Conservation (phyloP, 2,329 filamentous ascomycete species). For the Fusarium keratoplasticum region DNA sequence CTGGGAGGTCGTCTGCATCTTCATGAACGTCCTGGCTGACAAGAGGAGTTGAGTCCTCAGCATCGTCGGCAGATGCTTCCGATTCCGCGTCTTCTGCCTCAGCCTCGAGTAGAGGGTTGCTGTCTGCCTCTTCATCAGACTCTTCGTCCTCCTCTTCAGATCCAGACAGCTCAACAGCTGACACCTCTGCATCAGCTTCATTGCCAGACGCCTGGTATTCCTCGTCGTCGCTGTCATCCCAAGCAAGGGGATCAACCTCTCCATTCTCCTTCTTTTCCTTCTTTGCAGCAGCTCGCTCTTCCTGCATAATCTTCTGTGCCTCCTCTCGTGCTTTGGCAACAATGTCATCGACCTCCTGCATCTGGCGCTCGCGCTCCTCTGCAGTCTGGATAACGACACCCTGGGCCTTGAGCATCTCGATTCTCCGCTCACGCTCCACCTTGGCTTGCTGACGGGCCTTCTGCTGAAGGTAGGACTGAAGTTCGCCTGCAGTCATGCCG, state of each 20-base stretch:
- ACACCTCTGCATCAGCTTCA: constrained; percentile 53
- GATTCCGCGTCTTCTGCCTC: constrained; percentile 58
- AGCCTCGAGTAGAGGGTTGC: constrained; percentile 50
- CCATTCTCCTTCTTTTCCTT: constrained; percentile 65
- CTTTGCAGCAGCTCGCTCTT: constrained; percentile 80
- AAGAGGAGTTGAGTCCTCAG: constrained; percentile 49
- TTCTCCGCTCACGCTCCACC: constrained; percentile 78
- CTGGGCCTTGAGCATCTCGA: constrained; percentile 81
- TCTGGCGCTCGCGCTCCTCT: constrained; percentile 86
- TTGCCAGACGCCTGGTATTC: constrained; percentile 57
- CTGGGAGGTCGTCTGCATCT: constrained; percentile 54
- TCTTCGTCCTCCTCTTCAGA: constrained; percentile 55
- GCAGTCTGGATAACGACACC: constrained; percentile 85
- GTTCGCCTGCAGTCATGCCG: constrained; percentile 75
- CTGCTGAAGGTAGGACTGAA: constrained; percentile 75
- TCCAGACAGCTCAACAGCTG: constrained; percentile 57
- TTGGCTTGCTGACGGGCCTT: constrained; percentile 85
- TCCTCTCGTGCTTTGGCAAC: constrained; percentile 86
- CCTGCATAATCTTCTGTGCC: constrained; percentile 77
- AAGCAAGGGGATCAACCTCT: constrained; percentile 63
- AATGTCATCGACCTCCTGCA: constrained; percentile 87
- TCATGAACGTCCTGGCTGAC: constrained; percentile 50
- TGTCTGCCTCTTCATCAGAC: constrained; percentile 51
- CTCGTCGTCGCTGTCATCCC: constrained; percentile 69
- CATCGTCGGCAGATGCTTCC: constrained; percentile 38